Percentiles rank a stretch among this genome's conserved stretches.
phyloP scores from a whole-genome alignment of 2,329 filamentous ascomycete species.

The Fusarium aywerte region DNA sequence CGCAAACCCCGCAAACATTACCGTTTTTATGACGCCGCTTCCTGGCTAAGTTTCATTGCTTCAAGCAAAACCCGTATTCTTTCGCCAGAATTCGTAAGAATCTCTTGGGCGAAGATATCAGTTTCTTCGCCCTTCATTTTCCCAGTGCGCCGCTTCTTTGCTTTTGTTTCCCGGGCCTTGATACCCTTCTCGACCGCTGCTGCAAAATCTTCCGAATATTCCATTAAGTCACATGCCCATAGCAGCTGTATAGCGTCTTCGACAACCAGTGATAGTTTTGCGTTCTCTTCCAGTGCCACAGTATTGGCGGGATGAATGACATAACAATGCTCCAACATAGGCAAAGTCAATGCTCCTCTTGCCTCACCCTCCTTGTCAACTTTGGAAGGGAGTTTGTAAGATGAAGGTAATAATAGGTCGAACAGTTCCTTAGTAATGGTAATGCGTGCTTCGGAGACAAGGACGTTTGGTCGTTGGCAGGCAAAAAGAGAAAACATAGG shows the following conservation, averaged over 20 bases:
- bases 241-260: conserved; percentile 71
- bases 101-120: conserved; percentile 57
- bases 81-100: conserved; percentile 58
- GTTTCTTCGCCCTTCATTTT: conserved; percentile 48
- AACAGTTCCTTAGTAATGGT: conserved; percentile 60
- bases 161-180: conserved; percentile 60
- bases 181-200: conserved; percentile 60
- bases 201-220: conserved; percentile 52
- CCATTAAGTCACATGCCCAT: conserved; percentile 51
- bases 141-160: conserved; percentile 55
- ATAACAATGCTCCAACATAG: conserved; percentile 67
- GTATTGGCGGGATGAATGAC: conserved; percentile 73
- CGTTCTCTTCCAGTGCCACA: conserved; percentile 72
- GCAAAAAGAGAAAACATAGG: conserved; percentile 66
- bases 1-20: not conserved
- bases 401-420: conserved; percentile 56
- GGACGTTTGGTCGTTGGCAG: conserved; percentile 51
- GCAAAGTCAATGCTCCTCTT: conserved; percentile 54
- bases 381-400: conserved; percentile 55
- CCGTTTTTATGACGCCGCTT: conserved; percentile 29
- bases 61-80: conserved; percentile 56
- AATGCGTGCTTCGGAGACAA: conserved; percentile 55
- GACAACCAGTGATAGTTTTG: conserved; percentile 75
- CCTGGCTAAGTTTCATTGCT: conserved; percentile 45
- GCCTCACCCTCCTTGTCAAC: conserved; percentile 53